A percentile compares a stretch with the other conserved stretches of the same genome.
Conservation (phyloP, 2,329 filamentous ascomycete species). For the Didymella pomorum region DNA sequence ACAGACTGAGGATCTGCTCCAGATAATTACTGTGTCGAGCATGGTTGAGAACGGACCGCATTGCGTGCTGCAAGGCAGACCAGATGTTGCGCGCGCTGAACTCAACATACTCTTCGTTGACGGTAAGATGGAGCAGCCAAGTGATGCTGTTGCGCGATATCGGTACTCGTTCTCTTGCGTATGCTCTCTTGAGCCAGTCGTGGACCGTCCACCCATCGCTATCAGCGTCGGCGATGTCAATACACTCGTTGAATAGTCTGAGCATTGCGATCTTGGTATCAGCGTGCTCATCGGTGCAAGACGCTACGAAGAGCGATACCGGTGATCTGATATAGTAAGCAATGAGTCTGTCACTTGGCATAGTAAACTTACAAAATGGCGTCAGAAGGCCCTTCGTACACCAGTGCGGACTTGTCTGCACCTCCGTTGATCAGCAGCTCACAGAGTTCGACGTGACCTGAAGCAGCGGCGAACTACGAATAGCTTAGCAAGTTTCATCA, state of each 20-base stretch:
- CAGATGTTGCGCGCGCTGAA: conserved; percentile 18
- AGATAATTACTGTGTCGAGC: conserved; percentile 4
- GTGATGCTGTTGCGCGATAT: conserved; percentile 28
- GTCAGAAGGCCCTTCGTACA: conserved; percentile 24
- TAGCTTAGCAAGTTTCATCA: not conserved
- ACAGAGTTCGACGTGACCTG: conserved; percentile 22
- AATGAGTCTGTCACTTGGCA: not conserved
- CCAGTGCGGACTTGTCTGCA: conserved; percentile 25
- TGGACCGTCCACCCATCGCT: conserved; percentile 26
- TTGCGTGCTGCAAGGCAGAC: conserved; percentile 23
- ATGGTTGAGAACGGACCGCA: conserved; percentile 21
- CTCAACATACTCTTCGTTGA: conserved; percentile 24
- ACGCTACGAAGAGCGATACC: conserved; percentile 22
- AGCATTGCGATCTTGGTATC: conserved; percentile 27
- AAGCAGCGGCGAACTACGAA: conserved; percentile 21
- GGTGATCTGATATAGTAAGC: conserved; percentile 14
- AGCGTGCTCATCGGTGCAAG: conserved; percentile 7
- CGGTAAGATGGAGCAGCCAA: conserved; percentile 21
- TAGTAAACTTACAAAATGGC: conserved; percentile 17
- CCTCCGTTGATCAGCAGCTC: conserved; percentile 21
- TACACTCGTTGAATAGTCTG: conserved; percentile 26
- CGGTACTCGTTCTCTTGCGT: conserved; percentile 21
- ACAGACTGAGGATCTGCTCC: conserved; percentile 13
- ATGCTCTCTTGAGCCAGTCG: conserved; percentile 27
- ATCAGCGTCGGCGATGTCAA: conserved; percentile 18